phyloP scores from a whole-genome alignment of 306 rosid species.

The Citrullus mucosospermus region DNA sequence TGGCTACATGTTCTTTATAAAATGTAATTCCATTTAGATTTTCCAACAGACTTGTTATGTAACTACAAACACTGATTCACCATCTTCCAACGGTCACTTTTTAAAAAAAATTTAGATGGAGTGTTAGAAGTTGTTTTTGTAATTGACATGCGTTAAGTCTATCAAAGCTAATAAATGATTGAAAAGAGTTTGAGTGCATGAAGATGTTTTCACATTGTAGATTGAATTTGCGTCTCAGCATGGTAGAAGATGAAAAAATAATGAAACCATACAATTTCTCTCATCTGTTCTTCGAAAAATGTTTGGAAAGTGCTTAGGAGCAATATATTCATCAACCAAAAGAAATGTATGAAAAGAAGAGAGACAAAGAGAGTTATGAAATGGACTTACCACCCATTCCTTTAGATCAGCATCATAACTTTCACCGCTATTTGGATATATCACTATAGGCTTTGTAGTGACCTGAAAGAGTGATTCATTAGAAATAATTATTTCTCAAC shows the following conservation, averaged over 20 bases:
- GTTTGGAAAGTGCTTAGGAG: background rate
- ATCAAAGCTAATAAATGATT: background rate
- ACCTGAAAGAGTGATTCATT: slow-evolving; percentile 27
- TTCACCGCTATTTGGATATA: slow-evolving; percentile 91
- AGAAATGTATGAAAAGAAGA: background rate
- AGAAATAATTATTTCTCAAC: background rate
- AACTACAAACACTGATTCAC: background rate
- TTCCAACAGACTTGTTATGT: background rate
- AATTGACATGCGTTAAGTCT: background rate
- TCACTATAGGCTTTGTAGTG: slow-evolving; percentile 53
- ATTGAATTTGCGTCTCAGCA: background rate
- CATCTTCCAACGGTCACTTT: background rate
- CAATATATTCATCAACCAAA: background rate
- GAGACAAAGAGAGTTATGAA: background rate
- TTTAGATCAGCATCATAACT: slow-evolving; percentile 44
- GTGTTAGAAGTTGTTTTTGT: background rate
- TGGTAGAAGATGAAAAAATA: background rate
- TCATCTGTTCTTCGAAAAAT: background rate
- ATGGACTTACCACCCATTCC: slow-evolving; percentile 62
- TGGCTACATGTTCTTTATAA: background rate
- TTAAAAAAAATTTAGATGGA: background rate
- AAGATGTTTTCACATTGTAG: background rate
- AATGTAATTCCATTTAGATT: background rate
- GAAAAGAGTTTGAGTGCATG: background rate
- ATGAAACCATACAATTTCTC: background rate